Conservation (phyloP, 2,329 filamentous ascomycete genomes). For the Claviceps spartinae region DNA sequence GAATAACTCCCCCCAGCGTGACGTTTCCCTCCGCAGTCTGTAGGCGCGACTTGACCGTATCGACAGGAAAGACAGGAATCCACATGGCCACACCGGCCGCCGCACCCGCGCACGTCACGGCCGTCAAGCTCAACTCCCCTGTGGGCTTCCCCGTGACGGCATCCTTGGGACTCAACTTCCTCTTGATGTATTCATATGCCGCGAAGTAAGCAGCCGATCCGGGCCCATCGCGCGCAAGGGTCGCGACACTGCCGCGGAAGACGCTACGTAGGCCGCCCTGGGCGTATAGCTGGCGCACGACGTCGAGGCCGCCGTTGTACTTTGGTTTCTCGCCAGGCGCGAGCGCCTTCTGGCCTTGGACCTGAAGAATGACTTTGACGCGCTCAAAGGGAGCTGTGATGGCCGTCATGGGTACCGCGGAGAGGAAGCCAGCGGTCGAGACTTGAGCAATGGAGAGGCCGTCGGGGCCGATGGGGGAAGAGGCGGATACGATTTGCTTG, state of each 20-base stretch:
- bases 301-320: conserved; percentile 77
- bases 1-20: conserved; percentile 65
- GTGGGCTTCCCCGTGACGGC: conserved; percentile 54
- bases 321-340: conserved; percentile 83
- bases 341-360: conserved; percentile 85
- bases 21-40: conserved; percentile 83
- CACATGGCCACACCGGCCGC: conserved; percentile 95
- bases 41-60: conserved; percentile 88
- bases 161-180: conserved; percentile 70
- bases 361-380: conserved; percentile 95
- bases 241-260: conserved; percentile 83
- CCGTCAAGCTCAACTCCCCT: conserved; percentile 67
- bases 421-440: conserved; percentile 91
- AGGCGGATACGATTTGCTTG: conserved; percentile 66
- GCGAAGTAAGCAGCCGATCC: conserved; percentile 94
- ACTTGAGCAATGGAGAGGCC: conserved; percentile 77
- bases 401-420: conserved; percentile 89
- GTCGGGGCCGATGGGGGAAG: conserved; percentile 51
- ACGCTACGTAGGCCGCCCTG: conserved; percentile 84
- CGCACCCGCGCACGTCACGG: conserved; percentile 76
- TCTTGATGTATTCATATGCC: conserved; percentile 92
- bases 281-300: conserved; percentile 83
- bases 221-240: conserved; percentile 83
- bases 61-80: conserved; percentile 95
- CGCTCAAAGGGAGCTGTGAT: conserved; percentile 99